Conservation (phyloP, 805 yeast species). For the Jamesozyma piceae region DNA sequence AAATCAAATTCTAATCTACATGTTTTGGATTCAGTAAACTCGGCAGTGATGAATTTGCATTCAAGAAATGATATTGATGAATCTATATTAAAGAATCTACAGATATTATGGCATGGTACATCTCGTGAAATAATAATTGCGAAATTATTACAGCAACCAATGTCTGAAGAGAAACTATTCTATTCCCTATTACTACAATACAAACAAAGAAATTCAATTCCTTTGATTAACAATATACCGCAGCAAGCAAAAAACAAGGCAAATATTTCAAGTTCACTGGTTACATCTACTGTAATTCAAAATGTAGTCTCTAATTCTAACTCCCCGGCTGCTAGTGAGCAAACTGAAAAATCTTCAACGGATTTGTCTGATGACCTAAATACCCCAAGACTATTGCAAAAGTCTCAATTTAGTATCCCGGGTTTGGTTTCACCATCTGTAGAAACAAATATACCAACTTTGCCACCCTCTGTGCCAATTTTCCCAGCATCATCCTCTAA, state of each 20-base stretch:
- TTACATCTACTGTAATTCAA: neutral
- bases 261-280: neutral
- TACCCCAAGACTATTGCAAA: constrained; percentile 24
- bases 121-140: constrained; percentile 46
- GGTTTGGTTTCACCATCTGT: constrained; percentile 10
- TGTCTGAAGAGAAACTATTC: constrained; percentile 70
- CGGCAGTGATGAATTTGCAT: constrained; percentile 15
- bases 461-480: constrained; percentile 14
- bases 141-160: constrained; percentile 44
- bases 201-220: constrained; percentile 52
- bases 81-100: constrained; percentile 65
- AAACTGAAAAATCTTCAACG: neutral
- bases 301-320: neutral
- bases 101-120: constrained; percentile 76
- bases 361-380: constrained; percentile 6
- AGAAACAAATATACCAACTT: constrained; percentile 5
- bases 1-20: constrained; percentile 25
- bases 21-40: constrained; percentile 12
- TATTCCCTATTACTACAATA: constrained; percentile 67
- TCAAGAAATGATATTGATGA: constrained; percentile 48
- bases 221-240: neutral
- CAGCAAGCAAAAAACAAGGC: neutral
- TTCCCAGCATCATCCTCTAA: constrained; percentile 26
- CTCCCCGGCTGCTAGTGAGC: neutral
- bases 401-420: constrained; percentile 26